These are phyloP conservation scores for Pestalotiopsis sp. DNA, from an alignment of 2,329 filamentous ascomycete species.

Conservation along the genomic window DNA sequence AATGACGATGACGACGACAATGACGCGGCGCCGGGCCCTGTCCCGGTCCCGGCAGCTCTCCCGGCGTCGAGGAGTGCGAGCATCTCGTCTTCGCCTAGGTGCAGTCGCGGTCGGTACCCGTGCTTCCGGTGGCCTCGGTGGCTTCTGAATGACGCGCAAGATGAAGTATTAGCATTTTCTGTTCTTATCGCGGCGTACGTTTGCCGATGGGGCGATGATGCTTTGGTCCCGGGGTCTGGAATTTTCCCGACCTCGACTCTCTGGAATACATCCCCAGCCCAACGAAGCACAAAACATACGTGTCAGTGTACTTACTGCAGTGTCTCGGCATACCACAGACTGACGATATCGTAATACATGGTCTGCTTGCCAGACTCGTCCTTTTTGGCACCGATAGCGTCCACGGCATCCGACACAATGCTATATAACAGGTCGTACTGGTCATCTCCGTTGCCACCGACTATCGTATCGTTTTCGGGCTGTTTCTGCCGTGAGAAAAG, in stretches of 20 bases:
- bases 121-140: neutral
- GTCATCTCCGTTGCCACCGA: neutral
- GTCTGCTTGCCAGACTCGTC: neutral
- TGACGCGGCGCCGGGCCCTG: neutral
- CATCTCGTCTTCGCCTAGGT: neutral
- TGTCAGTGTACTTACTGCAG: neutral
- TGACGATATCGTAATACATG: neutral
- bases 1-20: neutral
- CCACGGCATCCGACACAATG: neutral
- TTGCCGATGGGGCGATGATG: no score
- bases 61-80: neutral
- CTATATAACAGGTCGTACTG: neutral
- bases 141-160: neutral
- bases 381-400: neutral
- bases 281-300: neutral
- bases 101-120: neutral
- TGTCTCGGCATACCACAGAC: slow-evolving; percentile 1
- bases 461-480: neutral
- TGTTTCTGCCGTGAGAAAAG: neutral
- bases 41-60: neutral
- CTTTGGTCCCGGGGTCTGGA: no score
- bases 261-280: no score
- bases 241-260: no score
- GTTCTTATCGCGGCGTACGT: neutral
- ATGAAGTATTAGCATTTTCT: neutral